Evolutionary conservation across 2,329 filamentous ascomycete species (phyloP).

Genomic region (Neofusicoccum sp.): DNA sequence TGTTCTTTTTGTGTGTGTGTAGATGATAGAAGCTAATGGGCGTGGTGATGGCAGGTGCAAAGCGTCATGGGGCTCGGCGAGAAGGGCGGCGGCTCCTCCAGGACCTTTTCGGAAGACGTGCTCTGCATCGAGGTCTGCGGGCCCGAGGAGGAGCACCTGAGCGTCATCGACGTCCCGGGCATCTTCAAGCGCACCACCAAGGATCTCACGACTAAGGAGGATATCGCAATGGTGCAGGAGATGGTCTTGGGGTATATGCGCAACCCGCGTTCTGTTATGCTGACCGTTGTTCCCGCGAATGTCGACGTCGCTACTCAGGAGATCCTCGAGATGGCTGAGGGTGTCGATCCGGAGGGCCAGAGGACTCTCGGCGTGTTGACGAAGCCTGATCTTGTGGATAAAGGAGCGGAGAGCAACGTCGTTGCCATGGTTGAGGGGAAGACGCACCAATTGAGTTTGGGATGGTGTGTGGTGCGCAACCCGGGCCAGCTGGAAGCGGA

Average conservation of each 20-base stretch:
- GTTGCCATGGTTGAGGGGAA: conserved; percentile 41
- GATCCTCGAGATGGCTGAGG: conserved; percentile 43
- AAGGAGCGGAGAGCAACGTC: conserved; percentile 40
- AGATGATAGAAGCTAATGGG: conserved; percentile 11
- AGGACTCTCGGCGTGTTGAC: conserved; percentile 39
- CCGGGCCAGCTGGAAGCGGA: conserved; percentile 27
- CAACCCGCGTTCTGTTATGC: conserved; percentile 30
- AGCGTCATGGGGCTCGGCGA: conserved; percentile 46
- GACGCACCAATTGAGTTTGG: conserved; percentile 43
- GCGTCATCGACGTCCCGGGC: conserved; percentile 48
- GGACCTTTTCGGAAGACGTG: conserved; percentile 42
- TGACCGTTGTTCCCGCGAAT: conserved; percentile 28
- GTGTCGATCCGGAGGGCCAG: conserved; percentile 31
- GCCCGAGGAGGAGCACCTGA: conserved; percentile 40
- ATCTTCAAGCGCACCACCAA: conserved; percentile 39
- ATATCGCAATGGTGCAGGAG: conserved; percentile 26
- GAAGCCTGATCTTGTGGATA: conserved; percentile 35
- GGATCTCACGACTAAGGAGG: conserved; percentile 23
- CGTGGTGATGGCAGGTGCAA: conserved; percentile 37
- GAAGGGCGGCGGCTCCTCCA: conserved; percentile 14
- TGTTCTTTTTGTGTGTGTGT: too few species aligned
- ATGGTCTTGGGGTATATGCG: conserved; percentile 30
- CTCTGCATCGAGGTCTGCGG: conserved; percentile 45
- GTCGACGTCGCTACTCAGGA: conserved; percentile 48
- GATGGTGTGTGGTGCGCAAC: conserved; percentile 58